Evolutionary conservation across 768 basidiomycete species (phyloP).

Genomic region (Rhodotorula graminis): DNA sequence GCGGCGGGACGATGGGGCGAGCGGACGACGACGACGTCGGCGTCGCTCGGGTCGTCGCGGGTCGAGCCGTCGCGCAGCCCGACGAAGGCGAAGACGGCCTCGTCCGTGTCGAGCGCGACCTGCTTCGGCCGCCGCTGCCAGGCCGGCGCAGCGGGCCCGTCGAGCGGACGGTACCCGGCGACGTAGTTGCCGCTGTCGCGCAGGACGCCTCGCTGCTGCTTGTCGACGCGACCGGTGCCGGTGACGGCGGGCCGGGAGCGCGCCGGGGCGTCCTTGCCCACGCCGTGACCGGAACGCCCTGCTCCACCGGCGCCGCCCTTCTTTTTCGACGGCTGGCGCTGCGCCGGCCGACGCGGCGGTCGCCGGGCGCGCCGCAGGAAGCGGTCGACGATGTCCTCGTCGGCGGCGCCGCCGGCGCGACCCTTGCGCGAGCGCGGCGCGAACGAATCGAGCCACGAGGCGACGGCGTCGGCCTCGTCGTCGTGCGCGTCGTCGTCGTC

Average conservation of each 20-base stretch:
- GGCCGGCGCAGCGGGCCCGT: not conserved
- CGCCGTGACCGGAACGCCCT: not conserved
- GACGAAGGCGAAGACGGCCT: constrained; percentile 24
- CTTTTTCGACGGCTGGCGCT: not conserved
- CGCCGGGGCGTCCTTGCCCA: not conserved
- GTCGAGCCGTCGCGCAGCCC: not conserved
- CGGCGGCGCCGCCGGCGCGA: not conserved
- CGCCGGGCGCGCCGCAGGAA: constrained; percentile 27
- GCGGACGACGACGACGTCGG: constrained; percentile 1
- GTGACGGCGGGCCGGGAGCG: no score
- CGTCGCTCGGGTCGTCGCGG: not conserved
- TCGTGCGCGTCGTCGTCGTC: not conserved
- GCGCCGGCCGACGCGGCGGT: not conserved
- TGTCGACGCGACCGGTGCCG: not conserved
- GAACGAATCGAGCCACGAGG: constrained; percentile 28
- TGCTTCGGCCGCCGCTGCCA: not conserved
- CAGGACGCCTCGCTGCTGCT: not conserved
- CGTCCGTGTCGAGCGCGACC: constrained; percentile 29
- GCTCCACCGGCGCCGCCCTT: not conserved
- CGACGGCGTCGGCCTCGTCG: constrained; percentile 33
- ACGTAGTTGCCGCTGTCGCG: not conserved
- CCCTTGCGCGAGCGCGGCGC: constrained; percentile 11
- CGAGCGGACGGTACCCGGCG: not conserved
- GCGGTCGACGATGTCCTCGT: constrained; percentile 37
- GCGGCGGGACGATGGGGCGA: not conserved